These are phyloP conservation scores for Claviceps sp. DNA, from an alignment of 2,329 filamentous ascomycete species.

Conservation along the genomic window DNA sequence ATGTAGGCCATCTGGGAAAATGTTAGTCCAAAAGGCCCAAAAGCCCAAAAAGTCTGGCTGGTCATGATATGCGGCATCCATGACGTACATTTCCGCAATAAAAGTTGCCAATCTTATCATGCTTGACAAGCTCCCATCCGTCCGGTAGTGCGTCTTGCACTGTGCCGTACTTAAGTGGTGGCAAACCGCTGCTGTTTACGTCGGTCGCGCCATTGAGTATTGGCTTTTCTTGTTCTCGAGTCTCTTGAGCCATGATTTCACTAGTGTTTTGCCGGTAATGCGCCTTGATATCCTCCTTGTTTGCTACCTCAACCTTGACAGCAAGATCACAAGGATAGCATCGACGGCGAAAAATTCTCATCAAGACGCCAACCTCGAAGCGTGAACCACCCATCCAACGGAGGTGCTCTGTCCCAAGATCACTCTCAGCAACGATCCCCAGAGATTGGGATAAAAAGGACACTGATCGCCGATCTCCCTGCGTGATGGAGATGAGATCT, in stretches of 20 bases:
- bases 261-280: conserved; percentile 48
- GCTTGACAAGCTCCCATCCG: conserved; percentile 61
- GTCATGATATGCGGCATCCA: background rate
- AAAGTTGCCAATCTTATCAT: conserved; percentile 77
- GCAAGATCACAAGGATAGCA: conserved; percentile 84
- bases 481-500: conserved; percentile 79
- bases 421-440: conserved; percentile 79
- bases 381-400: conserved; percentile 84
- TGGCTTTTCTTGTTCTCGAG: background rate
- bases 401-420: conserved; percentile 79
- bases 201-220: background rate
- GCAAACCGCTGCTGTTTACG: conserved; percentile 42
- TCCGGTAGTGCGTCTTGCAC: conserved; percentile 62
- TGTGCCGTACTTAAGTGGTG: conserved; percentile 65
- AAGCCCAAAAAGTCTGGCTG: background rate
- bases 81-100: conserved; percentile 70
- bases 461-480: conserved; percentile 58
- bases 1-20: conserved; percentile 68
- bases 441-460: conserved; percentile 87
- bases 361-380: conserved; percentile 76
- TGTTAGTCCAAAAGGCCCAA: conserved; percentile 5
- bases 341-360: conserved; percentile 59
- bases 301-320: conserved; percentile 65
- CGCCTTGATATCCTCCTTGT: conserved; percentile 60
- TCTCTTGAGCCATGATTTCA: conserved; percentile 11